Evolutionary conservation across 306 rosid species (phyloP).

Genomic region (Quercus robur): DNA sequence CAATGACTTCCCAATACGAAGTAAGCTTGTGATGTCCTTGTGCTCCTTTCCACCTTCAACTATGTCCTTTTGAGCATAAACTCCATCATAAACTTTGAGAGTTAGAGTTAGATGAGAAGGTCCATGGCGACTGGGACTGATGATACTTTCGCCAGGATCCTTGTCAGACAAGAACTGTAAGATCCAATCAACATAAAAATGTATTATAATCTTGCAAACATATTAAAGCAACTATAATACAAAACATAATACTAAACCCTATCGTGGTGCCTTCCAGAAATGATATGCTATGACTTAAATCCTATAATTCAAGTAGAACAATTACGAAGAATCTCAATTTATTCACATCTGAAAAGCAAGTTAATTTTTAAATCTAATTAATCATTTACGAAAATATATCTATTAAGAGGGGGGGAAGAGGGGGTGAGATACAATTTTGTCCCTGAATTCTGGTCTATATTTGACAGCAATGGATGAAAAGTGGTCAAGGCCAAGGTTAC

Average conservation of each 20-base stretch:
- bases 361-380: neutral
- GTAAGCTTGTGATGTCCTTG: slow-evolving; percentile 91
- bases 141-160: slow-evolving; percentile 95
- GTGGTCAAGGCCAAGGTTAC: too few species aligned
- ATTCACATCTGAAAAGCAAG: neutral
- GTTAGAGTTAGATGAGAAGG: slow-evolving; percentile 88
- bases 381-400: neutral
- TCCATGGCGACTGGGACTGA: slow-evolving; percentile 95
- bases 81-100: slow-evolving; percentile 89
- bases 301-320: neutral
- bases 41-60: slow-evolving; percentile 98
- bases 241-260: neutral
- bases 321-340: neutral
- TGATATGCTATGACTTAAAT: neutral
- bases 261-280: neutral
- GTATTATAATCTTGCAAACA: neutral
- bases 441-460: too few species aligned
- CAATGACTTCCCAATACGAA: slow-evolving; percentile 91
- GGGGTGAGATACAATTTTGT: too few species aligned
- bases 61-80: slow-evolving; percentile 96
- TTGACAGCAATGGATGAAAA: too few species aligned
- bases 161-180: slow-evolving; percentile 85
- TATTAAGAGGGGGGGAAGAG: too few species aligned
- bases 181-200: neutral
- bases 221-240: neutral